These are phyloP conservation scores for Escallonia herrerae DNA, from an alignment of 129 eudicot species.

Conservation along the genomic window DNA sequence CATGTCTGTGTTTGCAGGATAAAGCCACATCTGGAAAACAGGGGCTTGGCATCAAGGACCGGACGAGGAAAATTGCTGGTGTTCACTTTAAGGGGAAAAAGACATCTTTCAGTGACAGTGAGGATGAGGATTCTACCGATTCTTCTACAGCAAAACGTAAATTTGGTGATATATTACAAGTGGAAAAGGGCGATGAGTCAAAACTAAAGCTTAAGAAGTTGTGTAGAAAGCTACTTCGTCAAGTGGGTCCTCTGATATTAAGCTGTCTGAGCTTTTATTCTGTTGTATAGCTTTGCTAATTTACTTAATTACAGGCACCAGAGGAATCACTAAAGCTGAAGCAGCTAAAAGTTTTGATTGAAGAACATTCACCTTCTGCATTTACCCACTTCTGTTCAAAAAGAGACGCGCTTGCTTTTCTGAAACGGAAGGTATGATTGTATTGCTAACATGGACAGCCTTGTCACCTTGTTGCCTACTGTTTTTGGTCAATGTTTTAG, in stretches of 20 bases:
- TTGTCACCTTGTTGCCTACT: not conserved
- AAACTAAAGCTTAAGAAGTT: constrained; percentile 67
- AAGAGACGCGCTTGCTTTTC: constrained; percentile 48
- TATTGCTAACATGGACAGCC: not conserved
- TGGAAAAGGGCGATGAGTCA: constrained; percentile 25
- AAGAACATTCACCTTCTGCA: constrained; percentile 47
- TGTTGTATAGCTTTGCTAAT: constrained; percentile 9
- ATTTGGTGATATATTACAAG: constrained; percentile 27
- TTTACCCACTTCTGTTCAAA: constrained; percentile 51
- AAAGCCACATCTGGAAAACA: constrained; percentile 88
- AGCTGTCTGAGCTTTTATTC: not conserved
- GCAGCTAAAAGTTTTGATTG: constrained; percentile 59
- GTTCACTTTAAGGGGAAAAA: constrained; percentile 72
- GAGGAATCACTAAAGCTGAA: constrained; percentile 71
- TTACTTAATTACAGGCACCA: constrained; percentile 44
- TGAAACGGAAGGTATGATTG: constrained; percentile 55
- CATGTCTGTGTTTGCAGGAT: constrained; percentile 38
- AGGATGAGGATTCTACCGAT: constrained; percentile 55
- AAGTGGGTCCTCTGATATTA: constrained; percentile 33
- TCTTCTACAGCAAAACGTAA: constrained; percentile 37
- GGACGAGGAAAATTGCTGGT: constrained; percentile 83
- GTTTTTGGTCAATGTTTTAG: no score
- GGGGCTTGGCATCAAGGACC: constrained; percentile 87
- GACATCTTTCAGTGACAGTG: constrained; percentile 61
- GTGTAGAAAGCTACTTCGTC: constrained; percentile 57